Evolutionary conservation across 2,329 filamentous ascomycete species (phyloP).

Genomic region (Sporothrix sp.): DNA sequence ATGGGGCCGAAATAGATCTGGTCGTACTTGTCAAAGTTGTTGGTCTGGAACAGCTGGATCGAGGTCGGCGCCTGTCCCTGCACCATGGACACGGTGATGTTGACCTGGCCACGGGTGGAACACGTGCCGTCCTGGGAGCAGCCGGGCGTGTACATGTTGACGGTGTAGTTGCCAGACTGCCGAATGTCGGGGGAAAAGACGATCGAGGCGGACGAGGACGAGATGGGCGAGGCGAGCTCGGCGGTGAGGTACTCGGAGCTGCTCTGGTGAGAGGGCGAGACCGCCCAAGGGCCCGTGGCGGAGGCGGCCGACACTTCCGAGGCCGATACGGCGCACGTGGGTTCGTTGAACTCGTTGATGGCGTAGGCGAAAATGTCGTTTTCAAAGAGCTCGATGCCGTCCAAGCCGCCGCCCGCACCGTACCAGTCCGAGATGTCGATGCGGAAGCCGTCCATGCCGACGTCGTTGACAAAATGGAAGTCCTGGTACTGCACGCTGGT

Average conservation of each 20-base stretch:
- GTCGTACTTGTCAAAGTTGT: constrained; percentile 95
- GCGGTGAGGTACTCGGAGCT: constrained; percentile 69
- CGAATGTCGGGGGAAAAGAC: constrained; percentile 76
- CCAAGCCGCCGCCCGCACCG: constrained; percentile 71
- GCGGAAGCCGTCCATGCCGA: constrained; percentile 81
- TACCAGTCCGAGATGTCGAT: constrained; percentile 84
- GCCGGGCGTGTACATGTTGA: constrained; percentile 87
- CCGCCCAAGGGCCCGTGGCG: constrained; percentile 62
- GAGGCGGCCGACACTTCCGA: constrained; percentile 54
- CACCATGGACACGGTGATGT: constrained; percentile 47
- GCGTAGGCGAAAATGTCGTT: constrained; percentile 81
- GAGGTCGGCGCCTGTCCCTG: constrained; percentile 44
- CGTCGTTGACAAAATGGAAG: constrained; percentile 77
- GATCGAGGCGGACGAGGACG: constrained; percentile 54
- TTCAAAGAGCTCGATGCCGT: constrained; percentile 79
- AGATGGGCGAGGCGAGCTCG: constrained; percentile 46
- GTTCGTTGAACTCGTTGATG: constrained; percentile 80
- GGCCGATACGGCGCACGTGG: constrained; percentile 58
- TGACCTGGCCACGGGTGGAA: constrained; percentile 64
- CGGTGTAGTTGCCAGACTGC: constrained; percentile 82
- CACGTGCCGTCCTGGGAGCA: constrained; percentile 76
- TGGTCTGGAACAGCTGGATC: constrained; percentile 66
- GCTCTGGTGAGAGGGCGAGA: constrained; percentile 58
- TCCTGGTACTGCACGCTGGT: constrained; percentile 63
- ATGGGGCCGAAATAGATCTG: constrained; percentile 79